Evolutionary conservation across 108 stramenopile genomes (phyloP), one percentile per base, ranked within the genome.

Genomic region (Pseudonitzschia delicatissima): DNA sequence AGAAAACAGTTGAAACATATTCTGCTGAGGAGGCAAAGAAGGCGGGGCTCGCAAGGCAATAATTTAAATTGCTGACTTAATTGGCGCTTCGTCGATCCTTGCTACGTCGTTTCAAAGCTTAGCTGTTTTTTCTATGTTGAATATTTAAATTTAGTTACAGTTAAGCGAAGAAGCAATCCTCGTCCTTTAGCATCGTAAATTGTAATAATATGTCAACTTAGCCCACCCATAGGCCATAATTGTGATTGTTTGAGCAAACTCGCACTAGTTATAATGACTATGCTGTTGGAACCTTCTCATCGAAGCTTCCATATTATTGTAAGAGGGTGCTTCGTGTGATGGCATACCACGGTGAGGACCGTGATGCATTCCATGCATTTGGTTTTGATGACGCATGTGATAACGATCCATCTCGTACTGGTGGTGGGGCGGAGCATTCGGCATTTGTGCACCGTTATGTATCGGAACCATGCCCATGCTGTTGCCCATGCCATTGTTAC

Each of bases 1-100:
- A 76, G 59, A 64, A 51, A 15, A 69, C 67, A 20, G 45, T 69
- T 28, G 68, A 69, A 42, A 34, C 57, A 8, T 63, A 69, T 35
- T 67, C 74, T 20, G 74, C 74, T 12, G 67, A 47, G 11, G 74
- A 76, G 26, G 74, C 74, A 5, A 42, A 72, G 33, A 74, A 74
- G 34, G 37, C 62, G 64, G 53, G 55, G 12, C 25, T 61, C 5
- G 60, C 36, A 26, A 37, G 60, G 25, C 37, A 61, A 20, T 55
- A 55, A 17, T 6, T 39, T 8, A 39, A 39, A 39, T 39, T 8
- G 37, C 11, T 48, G 23, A 2, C 47, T 6, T 48, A 1, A 18
- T 48, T 18, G 47, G n/a, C n/a, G n/a, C n/a, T n/a, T n/a, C n/a
- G n/a, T n/a, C n/a, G n/a, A n/a, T n/a, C n/a, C n/a, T n/a, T 49